Percentiles rank a stretch among this genome's conserved stretches.
Evolutionary conservation across 441 rosid species (phyloP).

Genomic region (Croton setiger): DNA sequence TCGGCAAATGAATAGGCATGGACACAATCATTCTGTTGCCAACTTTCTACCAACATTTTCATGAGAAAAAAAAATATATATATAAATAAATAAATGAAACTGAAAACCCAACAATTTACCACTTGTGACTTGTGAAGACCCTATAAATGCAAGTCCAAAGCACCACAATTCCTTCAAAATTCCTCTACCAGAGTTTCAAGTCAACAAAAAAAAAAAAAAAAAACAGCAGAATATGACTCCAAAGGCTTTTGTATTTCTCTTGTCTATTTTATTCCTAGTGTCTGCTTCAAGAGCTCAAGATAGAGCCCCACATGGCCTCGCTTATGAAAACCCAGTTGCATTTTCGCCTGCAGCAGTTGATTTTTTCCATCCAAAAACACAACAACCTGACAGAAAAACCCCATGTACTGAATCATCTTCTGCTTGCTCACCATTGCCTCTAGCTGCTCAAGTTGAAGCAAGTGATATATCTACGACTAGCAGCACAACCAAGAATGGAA

Average conservation of each 20-base stretch:
- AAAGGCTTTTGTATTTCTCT: slow-evolving; percentile 32
- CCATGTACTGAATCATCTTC: slow-evolving; percentile 36
- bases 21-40: slow-evolving; percentile 31
- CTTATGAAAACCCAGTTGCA: slow-evolving; percentile 62
- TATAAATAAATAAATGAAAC: neutral
- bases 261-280: slow-evolving; percentile 28
- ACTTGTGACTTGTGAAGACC: slow-evolving; percentile 16
- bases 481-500: slow-evolving; percentile 26
- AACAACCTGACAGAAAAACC: slow-evolving; percentile 21
- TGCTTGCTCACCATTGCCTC: slow-evolving; percentile 67
- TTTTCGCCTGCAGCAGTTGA: slow-evolving; percentile 80
- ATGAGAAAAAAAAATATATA: neutral
- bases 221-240: slow-evolving; percentile 33
- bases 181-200: neutral
- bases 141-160: slow-evolving; percentile 34
- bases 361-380: slow-evolving; percentile 71
- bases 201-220: neutral
- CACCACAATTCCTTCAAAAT: slow-evolving; percentile 9
- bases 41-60: slow-evolving; percentile 19
- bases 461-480: slow-evolving; percentile 28
- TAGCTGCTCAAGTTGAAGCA: slow-evolving; percentile 56
- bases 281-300: slow-evolving; percentile 48
- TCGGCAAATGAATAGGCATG: neutral
- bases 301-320: slow-evolving; percentile 92
- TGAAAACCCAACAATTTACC: slow-evolving; percentile 31